Evolutionary conservation across 768 basidiomycete species (phyloP).

Genomic region (Leccinum subgranulosum): DNA sequence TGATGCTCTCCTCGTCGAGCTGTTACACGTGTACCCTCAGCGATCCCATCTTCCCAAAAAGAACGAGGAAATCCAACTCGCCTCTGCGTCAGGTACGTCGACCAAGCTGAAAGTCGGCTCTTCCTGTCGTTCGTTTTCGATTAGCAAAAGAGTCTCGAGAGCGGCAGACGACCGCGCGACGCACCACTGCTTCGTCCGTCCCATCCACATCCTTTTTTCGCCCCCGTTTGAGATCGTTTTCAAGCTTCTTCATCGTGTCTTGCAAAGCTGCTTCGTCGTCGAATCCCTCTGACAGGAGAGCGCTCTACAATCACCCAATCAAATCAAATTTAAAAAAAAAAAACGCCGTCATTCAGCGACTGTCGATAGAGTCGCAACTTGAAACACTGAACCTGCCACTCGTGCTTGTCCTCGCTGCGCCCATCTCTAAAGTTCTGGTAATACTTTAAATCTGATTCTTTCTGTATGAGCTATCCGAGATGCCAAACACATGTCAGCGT

Average conservation of each 20-base stretch:
- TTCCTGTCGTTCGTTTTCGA: slow-evolving; percentile 43
- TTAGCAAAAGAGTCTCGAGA: background rate
- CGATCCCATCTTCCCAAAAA: background rate
- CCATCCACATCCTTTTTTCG: slow-evolving; percentile 78
- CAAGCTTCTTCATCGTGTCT: slow-evolving; percentile 82
- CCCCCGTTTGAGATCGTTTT: slow-evolving; percentile 69
- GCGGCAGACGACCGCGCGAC: slow-evolving; percentile 6
- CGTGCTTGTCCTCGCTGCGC: slow-evolving; percentile 58
- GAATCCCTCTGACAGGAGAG: slow-evolving; percentile 65
- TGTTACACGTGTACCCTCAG: slow-evolving; percentile 23
- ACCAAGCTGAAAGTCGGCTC: slow-evolving; percentile 87
- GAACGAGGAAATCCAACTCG: slow-evolving; percentile 30
- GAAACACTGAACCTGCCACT: slow-evolving; percentile 60
- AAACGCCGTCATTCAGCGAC: background rate
- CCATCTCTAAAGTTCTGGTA: slow-evolving; percentile 63
- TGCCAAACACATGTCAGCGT: background rate
- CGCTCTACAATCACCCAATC: slow-evolving; percentile 37
- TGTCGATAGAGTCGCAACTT: background rate
- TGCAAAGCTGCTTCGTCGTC: slow-evolving; percentile 78
- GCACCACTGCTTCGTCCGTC: slow-evolving; percentile 59
- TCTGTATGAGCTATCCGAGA: slow-evolving; percentile 56
- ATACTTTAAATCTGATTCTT: slow-evolving; percentile 71
- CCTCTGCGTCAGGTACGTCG: slow-evolving; percentile 88
- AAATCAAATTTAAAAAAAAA: background rate
- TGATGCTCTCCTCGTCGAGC: slow-evolving; percentile 87